Base-by-base conservation (phyloP, 23 red algal genomes). In the Chondrus crispus region DNA sequence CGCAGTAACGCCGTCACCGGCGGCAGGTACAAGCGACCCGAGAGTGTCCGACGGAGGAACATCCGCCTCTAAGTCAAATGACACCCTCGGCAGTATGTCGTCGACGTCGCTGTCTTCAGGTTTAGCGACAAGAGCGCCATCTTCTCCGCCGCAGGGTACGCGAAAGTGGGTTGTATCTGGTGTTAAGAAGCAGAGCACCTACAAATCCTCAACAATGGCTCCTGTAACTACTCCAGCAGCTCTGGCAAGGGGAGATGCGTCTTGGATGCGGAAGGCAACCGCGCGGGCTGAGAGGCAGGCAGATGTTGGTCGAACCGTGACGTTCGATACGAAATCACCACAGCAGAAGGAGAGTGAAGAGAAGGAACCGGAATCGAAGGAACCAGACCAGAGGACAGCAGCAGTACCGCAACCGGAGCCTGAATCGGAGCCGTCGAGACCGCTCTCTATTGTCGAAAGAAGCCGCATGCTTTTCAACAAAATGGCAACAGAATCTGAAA, bases 211-310 rank as follows among this genome's bases (percentile, higher is more conserved):
- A 9, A 66, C 87, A 35, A 90, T 80, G 69, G 87, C 87, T 49
- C 87, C 71, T 2, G 74, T 90, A n/a, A 55, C 87, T 28, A 90
- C 87, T 35, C 72, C 74, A 4, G 55, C 87, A 75, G 72, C 72
- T 7, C 8, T 90, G 38, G 46, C 87, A 5, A 54, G 73, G 13
- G 71, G 72, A 6, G 87, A 90, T 30, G 69, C 87, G 12, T 80
- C 71, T 3, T 87, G 84, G 84, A 75, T 87, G 84, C 57, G 32
- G 28, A 52, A 51, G 20, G 26, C 38, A 41, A 11, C 16, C 46
- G 4, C 43, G 42, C 38, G 29, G 2, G 32, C 71, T 30, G 42
- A 73, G 57, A 68, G 55, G 9, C 45, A 72, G 20, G 35, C 62
- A 24, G 36, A 54, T 28, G 18, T 12, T 55, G 3, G 16, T 68